Base-by-base conservation (phyloP, 2,329 filamentous ascomycete genomes). In the Alternaria brassicicola region DNA sequence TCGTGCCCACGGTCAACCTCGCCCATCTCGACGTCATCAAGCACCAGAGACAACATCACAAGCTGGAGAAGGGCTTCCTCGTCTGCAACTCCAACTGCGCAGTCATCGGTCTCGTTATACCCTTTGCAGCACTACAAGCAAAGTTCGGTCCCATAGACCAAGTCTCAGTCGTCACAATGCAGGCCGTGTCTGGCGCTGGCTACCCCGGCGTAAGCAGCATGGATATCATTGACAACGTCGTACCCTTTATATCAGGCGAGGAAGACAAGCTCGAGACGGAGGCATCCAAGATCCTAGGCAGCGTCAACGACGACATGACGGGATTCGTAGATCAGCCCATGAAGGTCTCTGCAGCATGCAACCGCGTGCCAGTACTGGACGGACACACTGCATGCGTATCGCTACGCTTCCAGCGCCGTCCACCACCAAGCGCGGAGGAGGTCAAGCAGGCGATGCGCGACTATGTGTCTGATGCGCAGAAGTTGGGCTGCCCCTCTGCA, bases 71-170 rank as follows among this genome's bases (percentile, higher is more conserved):
- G 79, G 95, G 95, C 23, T 97, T 98, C 82, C 82, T 98, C 35
- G 92, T 97, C 60, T 98, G 94, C 85, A 98, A 98, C 83, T 96
- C 92, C 65, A 98, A 98, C 82, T 99, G 95, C 81, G 94, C 94
- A 55, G 94, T 97, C 73, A 97, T 98, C 71, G 94, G 94, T 46
- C 87, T 98, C 57, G 94, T 97, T 61, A 96, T 97, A 63, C 95
- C 95, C 23, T 94, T 97, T 74, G 93, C 93, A 10, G 94, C 94
- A 15, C 86, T 98, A 33, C 91, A 96, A 78, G 86, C 89, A 51
- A 88, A 86, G 69, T 97, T 98, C 72, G 95, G 94, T 42, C 88
- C 89, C n/a, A 83, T 89, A 28, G 83, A 86, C 64, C 80, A 84
- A 70, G 90, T 97, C 67, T 89, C 91, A 61, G 91, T 98, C 51